Conservation (phyloP, 495 filamentous ascomycete genomes). For the Penicillium coffeae region DNA sequence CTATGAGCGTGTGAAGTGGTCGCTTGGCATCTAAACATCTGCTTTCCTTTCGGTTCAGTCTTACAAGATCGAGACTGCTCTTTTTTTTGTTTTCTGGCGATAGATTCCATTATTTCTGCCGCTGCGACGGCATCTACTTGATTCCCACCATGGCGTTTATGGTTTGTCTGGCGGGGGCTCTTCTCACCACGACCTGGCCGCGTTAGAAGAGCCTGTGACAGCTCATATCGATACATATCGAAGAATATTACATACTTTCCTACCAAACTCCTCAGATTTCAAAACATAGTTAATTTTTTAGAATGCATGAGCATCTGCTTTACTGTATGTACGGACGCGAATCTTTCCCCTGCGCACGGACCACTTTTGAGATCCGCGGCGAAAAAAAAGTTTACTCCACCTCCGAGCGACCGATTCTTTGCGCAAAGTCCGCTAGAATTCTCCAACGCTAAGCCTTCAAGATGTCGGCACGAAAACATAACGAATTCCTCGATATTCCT, state of each 20-base stretch:
- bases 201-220: conserved; percentile 13
- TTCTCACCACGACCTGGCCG: conserved; percentile 3
- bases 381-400: conserved; percentile 23
- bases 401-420: not conserved
- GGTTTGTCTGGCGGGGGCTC: conserved; percentile 1
- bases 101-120: conserved; percentile 5
- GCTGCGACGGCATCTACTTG: conserved; percentile 9
- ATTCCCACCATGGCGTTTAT: conserved; percentile 21
- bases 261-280: too few relatives aligned
- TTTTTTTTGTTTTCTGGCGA: conserved; percentile 3
- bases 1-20: conserved; percentile 78
- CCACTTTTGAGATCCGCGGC: conserved; percentile 14
- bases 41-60: not conserved
- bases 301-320: too few relatives aligned
- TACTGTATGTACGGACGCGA: not conserved
- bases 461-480: conserved; percentile 68
- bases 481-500: conserved; percentile 69
- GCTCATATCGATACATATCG: conserved; percentile 12
- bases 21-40: conserved; percentile 60
- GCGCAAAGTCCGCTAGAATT: not conserved
- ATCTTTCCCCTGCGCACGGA: conserved; percentile 15
- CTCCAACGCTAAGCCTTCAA: conserved; percentile 5
- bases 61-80: conserved; percentile 1
- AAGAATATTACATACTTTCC: conserved; percentile 10
- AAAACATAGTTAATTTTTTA: too few relatives aligned